Evolutionary conservation across 352 stramenopile species (phyloP).

Genomic region (Thalassiosira mediterranea): DNA sequence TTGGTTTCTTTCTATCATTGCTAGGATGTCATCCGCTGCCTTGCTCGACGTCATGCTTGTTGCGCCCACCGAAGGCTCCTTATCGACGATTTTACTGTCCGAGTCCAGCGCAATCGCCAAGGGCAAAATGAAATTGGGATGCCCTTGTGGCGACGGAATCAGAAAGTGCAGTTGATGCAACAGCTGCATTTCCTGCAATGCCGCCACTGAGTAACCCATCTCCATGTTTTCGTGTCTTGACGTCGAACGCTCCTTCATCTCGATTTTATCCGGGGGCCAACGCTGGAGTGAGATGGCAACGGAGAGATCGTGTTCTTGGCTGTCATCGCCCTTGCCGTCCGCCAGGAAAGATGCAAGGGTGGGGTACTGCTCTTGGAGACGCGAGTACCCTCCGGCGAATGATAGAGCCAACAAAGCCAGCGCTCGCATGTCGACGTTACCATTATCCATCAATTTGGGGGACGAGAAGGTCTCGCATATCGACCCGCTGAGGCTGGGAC

Average conservation of each 20-base stretch:
- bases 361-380: constrained; percentile 42
- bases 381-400: constrained; percentile 46
- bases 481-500: constrained; percentile 67
- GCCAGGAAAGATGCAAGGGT: constrained; percentile 52
- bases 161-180: constrained; percentile 78
- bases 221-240: constrained; percentile 54
- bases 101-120: constrained; percentile 70
- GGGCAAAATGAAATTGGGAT: constrained; percentile 84
- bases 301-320: constrained; percentile 44
- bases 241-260: constrained; percentile 60
- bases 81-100: constrained; percentile 25
- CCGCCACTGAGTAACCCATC: constrained; percentile 78
- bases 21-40: constrained; percentile 71
- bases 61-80: constrained; percentile 24
- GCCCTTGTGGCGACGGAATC: constrained; percentile 75
- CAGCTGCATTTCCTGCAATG: constrained; percentile 83
- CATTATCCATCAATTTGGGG: constrained; percentile 35
- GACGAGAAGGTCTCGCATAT: constrained; percentile 75
- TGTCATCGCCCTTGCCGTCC: constrained; percentile 12
- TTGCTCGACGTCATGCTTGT: constrained; percentile 38
- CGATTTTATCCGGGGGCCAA: constrained; percentile 81
- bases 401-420: constrained; percentile 51
- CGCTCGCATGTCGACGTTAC: constrained; percentile 42
- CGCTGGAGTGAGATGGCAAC: constrained; percentile 76
- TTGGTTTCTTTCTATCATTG: constrained; percentile 78